Conservation (phyloP, 441 rosid genomes). For the Corymbia citriodora region DNA sequence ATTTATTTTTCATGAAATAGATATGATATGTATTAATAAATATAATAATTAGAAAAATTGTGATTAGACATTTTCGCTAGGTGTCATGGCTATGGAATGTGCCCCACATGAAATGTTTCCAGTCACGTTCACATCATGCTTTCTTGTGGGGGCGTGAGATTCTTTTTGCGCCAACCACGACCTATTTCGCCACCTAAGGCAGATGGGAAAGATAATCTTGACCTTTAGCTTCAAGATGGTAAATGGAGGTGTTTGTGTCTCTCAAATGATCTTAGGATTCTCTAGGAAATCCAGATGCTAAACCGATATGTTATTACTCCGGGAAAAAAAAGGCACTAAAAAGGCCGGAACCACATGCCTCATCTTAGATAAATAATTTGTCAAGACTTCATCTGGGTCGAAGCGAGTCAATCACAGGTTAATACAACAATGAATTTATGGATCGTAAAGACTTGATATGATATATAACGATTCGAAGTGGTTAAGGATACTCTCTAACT, state of each 20-base stretch:
- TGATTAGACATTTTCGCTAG: not conserved
- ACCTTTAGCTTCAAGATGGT: not conserved
- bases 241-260: not conserved
- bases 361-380: not conserved
- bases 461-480: not conserved
- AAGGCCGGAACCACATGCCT: rapidly evolving
- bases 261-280: not conserved
- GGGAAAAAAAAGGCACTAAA: not conserved
- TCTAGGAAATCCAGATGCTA: not conserved
- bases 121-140: not conserved
- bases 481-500: not conserved
- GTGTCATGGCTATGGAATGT: not conserved
- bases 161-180: not conserved
- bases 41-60: too few species aligned
- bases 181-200: not conserved
- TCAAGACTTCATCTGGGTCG: not conserved
- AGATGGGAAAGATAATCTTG: not conserved
- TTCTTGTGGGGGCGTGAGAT: not conserved
- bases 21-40: too few species aligned
- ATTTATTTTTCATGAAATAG: too few species aligned
- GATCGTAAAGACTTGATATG: rapidly evolving
- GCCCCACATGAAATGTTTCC: not conserved
- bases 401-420: rapidly evolving
- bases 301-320: not conserved
- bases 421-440: not conserved